Base-by-base conservation (phyloP, 768 basidiomycete species). In the Tricholoma flavovirens region DNA sequence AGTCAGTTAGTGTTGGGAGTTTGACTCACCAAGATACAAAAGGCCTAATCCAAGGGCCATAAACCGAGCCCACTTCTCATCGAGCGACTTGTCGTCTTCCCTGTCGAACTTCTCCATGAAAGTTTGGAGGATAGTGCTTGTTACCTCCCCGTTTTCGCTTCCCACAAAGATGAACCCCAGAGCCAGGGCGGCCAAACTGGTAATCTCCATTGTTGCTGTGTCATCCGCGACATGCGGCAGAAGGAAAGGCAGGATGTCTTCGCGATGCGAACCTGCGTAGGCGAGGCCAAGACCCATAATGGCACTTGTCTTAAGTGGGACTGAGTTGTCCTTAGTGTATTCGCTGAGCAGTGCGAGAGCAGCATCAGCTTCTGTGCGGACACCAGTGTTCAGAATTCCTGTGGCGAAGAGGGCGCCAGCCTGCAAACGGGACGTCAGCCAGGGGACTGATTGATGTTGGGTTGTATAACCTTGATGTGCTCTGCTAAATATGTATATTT, bases 401-500 rank as follows among this genome's bases (percentile, higher is more conserved):
- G 89, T 98, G 0, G 96, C 97, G 30, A 99, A 82, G 49, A 98
- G 82, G 10, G 96, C 94, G 48, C 97, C 97, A 32, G 95, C 91
- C 83, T 87, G 57, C 35, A 14, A 10, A 29, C 51, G 35, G 29
- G 33, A 17, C 35, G 32, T 50, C 24, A 30, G 26, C 30, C 10
- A 45, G 24, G 22, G 45, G 22, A 24, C 35, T 21, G 2, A 17
- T 26, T 4, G 15, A 29, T 15, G 12, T 51, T 36, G 35, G 21
- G 4, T 21, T 10, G 17, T 52, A 40, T 38, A 59, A 82, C 87
- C 77, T 98, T 98, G 79, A 98, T 98, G 70, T 93, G 80, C 68
- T 99, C 97, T 1, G 90, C 74, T 0, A 93, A 94, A 68, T 98
- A 98, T 21, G 95, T 92, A 75, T 98, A 98, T 71, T 93, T 97